A percentile compares a stretch with the other conserved stretches of the same genome.
Evolutionary conservation across 129 eudicot species (phyloP).

Genomic region (Chrysanthemum makinoi): DNA sequence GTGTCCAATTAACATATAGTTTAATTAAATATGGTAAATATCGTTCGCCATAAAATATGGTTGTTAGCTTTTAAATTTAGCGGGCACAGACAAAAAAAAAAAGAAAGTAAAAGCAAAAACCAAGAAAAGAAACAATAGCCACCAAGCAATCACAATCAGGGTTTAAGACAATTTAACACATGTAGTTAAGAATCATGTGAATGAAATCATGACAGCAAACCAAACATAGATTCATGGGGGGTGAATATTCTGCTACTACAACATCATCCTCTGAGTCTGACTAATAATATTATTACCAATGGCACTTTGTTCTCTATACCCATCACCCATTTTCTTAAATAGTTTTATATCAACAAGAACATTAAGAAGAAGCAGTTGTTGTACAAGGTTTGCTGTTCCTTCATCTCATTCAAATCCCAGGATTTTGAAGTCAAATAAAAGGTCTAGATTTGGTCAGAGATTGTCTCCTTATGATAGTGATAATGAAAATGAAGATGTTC

Average conservation of each 20-base stretch:
- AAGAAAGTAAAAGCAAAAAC: background rate
- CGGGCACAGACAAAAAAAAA: no score
- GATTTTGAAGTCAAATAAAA: conserved; percentile 68
- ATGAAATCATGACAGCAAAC: conserved; percentile 29
- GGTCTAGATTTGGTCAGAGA: conserved; percentile 51
- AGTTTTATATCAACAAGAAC: conserved; percentile 14
- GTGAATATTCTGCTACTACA: conserved; percentile 16
- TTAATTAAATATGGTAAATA: no score
- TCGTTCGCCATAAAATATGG: no score
- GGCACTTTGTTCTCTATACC: conserved; percentile 41
- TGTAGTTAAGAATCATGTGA: conserved; percentile 23
- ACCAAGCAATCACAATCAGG: background rate
- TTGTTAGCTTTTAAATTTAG: no score
- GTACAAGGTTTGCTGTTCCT: conserved; percentile 29
- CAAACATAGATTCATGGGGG: conserved; percentile 19
- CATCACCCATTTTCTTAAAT: conserved; percentile 13
- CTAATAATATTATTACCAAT: conserved; percentile 5
- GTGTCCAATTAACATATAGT: no score
- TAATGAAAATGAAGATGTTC: conserved; percentile 33
- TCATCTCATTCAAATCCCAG: conserved; percentile 82
- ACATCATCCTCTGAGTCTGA: background rate
- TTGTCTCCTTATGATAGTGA: conserved; percentile 64
- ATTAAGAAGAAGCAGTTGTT: background rate
- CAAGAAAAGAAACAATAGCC: background rate
- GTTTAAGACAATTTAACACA: conserved; percentile 21